These are phyloP conservation scores for Cryptococcus sp. DNA, from an alignment of 1,284 basidiomycete genomes.

Conservation along the genomic window DNA sequence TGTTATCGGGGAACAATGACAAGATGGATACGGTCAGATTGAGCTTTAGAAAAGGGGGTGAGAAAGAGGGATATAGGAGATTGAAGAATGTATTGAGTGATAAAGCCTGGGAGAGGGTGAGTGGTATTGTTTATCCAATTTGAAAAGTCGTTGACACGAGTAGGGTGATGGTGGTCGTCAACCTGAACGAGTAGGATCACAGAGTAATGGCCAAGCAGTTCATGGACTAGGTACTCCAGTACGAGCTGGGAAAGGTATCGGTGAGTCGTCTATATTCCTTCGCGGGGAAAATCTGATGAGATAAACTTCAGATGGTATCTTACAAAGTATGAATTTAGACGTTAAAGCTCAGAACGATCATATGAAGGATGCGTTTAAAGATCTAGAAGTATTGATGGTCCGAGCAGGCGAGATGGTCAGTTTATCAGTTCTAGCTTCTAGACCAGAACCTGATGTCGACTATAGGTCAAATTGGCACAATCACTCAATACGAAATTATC, in stretches of 20 bases:
- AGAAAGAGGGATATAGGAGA: slow-evolving; percentile 72
- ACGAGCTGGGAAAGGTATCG: slow-evolving; percentile 28
- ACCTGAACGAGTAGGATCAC: no score
- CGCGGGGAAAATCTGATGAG: neutral
- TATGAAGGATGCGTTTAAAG: slow-evolving; percentile 75
- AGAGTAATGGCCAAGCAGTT: no score
- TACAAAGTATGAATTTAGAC: slow-evolving; percentile 66
- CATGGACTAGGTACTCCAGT: no score
- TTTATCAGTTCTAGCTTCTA: neutral
- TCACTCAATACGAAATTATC: slow-evolving; percentile 80
- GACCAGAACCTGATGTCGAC: neutral
- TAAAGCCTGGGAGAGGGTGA: slow-evolving; percentile 65
- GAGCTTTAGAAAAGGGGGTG: slow-evolving; percentile 87
- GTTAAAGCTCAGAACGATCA: slow-evolving; percentile 61
- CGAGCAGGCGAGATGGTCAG: slow-evolving; percentile 87
- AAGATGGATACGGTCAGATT: slow-evolving; percentile 54
- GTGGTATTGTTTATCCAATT: no score
- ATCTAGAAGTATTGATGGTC: slow-evolving; percentile 85
- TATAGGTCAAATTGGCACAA: slow-evolving; percentile 64
- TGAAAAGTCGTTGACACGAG: no score
- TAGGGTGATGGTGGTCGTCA: no score
- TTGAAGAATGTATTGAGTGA: slow-evolving; percentile 70
- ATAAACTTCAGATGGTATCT: slow-evolving; percentile 62
- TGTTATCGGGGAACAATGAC: slow-evolving; percentile 1
- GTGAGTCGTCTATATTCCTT: slow-evolving; percentile 13